phyloP scores from a whole-genome alignment of 345 rosid species.

The Passiflora organensis region DNA sequence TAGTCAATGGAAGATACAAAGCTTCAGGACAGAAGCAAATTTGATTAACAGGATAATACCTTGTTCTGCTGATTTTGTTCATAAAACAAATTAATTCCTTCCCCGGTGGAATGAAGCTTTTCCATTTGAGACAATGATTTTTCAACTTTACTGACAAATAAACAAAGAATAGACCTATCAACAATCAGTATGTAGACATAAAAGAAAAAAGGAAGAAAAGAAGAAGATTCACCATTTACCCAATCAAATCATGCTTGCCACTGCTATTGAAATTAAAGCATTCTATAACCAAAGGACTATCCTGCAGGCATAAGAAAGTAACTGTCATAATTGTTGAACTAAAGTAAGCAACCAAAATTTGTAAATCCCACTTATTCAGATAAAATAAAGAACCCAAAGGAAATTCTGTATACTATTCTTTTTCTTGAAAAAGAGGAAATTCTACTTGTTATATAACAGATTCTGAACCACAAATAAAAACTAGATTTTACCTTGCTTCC shows the following conservation, averaged over 20 bases:
- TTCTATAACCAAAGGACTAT: conserved; percentile 51
- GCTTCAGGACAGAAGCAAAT: conserved; percentile 8
- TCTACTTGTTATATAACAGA: conserved; percentile 4
- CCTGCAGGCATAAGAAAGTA: conserved; percentile 35
- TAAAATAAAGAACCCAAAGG: background rate
- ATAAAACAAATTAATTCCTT: conserved; percentile 47
- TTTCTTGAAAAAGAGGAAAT: background rate
- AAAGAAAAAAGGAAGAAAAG: conserved; percentile 11
- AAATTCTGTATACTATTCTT: background rate
- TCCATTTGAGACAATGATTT: conserved; percentile 76
- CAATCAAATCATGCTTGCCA: conserved; percentile 66
- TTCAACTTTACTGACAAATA: conserved; percentile 56
- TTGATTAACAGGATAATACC: conserved; percentile 33
- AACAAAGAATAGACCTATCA: conserved; percentile 23
- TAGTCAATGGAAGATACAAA: conserved; percentile 5
- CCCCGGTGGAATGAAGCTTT: conserved; percentile 44
- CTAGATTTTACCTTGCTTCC: conserved; percentile 72
- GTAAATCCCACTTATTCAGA: background rate
- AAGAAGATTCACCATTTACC: conserved; percentile 34
- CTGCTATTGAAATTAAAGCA: conserved; percentile 65
- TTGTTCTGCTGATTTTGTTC: conserved; percentile 56
- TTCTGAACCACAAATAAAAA: background rate
- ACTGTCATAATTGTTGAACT: background rate
- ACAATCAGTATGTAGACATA: background rate
- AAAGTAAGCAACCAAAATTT: background rate